phyloP scores from a whole-genome alignment of 176 grass and related monocot species.

The Eleusine coracana region DNA sequence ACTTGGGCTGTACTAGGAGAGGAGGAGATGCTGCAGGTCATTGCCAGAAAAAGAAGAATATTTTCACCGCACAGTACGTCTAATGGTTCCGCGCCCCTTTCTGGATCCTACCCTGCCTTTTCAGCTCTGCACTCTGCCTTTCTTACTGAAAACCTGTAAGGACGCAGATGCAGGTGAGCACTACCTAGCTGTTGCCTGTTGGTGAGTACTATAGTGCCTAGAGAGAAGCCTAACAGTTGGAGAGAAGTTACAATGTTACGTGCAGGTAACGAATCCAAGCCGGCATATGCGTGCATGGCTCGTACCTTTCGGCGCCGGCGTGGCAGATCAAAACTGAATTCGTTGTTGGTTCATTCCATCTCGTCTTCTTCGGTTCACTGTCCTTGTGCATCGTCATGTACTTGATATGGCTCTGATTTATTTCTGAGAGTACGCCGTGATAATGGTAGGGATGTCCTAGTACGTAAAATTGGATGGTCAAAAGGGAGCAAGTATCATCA shows the following conservation, averaged over 20 bases:
- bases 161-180: neutral
- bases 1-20: slow-evolving; percentile 11
- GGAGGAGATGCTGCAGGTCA: slow-evolving; percentile 35
- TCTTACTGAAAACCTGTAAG: neutral
- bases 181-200: neutral
- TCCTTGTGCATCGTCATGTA: neutral
- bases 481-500: slow-evolving; percentile 17
- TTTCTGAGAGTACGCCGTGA: neutral
- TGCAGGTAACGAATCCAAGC: neutral
- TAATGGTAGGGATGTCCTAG: neutral
- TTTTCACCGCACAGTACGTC: slow-evolving; percentile 39
- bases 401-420: neutral
- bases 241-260: slow-evolving; percentile 17
- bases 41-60: slow-evolving; percentile 30
- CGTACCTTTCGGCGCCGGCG: neutral
- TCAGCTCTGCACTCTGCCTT: slow-evolving; percentile 21
- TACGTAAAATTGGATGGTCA: slow-evolving; percentile 20
- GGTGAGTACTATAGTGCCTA: neutral
- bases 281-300: slow-evolving; percentile 11
- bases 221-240: slow-evolving; percentile 16
- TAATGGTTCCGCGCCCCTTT: slow-evolving; percentile 36
- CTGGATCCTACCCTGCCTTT: slow-evolving; percentile 30
- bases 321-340: neutral
- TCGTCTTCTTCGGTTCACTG: neutral
- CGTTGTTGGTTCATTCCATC: neutral